These are phyloP conservation scores for Calocera viscosa DNA, from an alignment of 768 basidiomycete genomes.

Conservation along the genomic window DNA sequence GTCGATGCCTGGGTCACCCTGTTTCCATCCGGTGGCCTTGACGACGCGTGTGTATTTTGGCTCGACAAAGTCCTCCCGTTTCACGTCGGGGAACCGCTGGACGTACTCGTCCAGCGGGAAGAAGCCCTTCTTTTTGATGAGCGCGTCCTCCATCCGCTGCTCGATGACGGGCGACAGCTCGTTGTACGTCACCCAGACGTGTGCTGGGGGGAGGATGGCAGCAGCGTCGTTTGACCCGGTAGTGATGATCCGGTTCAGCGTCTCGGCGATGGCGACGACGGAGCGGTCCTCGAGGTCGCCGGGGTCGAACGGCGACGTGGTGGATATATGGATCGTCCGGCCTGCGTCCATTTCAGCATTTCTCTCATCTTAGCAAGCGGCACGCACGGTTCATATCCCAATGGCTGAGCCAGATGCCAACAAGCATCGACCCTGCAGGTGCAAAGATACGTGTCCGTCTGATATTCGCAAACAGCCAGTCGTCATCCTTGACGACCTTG, in stretches of 20 bases:
- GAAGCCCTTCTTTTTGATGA: conserved; percentile 15
- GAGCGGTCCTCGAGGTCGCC: conserved; percentile 15
- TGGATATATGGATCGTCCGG: conserved; percentile 14
- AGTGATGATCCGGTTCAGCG: conserved; percentile 10
- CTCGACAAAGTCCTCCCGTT: neutral
- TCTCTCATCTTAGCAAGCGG: neutral
- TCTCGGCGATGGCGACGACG: conserved; percentile 15
- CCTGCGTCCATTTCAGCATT: neutral
- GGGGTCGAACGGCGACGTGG: conserved; percentile 14
- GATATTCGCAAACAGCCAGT: conserved; percentile 14
- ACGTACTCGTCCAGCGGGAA: conserved; percentile 15
- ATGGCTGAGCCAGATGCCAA: conserved; percentile 16
- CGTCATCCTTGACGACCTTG: conserved; percentile 10
- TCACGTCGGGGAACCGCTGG: conserved; percentile 4
- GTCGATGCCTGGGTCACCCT: conserved; percentile 2
- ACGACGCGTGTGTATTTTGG: conserved; percentile 3
- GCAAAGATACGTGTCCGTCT: conserved; percentile 14
- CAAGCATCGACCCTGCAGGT: conserved; percentile 13
- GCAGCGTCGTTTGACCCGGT: conserved; percentile 9
- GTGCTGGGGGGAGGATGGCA: conserved; percentile 6
- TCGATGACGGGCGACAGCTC: conserved; percentile 12
- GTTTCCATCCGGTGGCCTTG: neutral
- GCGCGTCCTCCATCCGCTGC: conserved; percentile 13
- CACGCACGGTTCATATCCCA: conserved; percentile 15
- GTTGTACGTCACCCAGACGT: conserved; percentile 14